phyloP scores from a whole-genome alignment of 2,329 filamentous ascomycete species.

The Helotiales sp. region DNA sequence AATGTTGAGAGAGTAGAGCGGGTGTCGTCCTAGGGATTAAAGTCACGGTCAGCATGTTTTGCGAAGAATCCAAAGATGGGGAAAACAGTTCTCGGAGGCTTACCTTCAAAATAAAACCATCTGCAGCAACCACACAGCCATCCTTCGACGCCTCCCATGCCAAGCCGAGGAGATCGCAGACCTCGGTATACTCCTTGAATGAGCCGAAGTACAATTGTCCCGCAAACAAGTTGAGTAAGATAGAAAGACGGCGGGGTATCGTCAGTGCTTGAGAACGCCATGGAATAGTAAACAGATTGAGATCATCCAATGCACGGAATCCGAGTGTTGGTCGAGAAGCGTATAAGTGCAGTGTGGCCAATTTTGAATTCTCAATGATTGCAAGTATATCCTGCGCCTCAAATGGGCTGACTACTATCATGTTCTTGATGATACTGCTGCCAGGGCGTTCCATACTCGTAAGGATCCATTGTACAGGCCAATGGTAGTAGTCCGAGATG shows the following conservation, averaged over 20 bases:
- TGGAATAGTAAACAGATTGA: constrained; percentile 46
- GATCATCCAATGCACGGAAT: constrained; percentile 43
- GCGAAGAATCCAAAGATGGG: too few species aligned
- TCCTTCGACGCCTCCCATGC: constrained; percentile 28
- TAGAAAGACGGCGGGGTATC: constrained; percentile 24
- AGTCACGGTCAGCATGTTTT: too few species aligned
- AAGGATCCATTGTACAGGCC: constrained; percentile 56
- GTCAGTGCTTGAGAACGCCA: constrained; percentile 11
- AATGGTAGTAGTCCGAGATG: constrained; percentile 47
- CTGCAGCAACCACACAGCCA: constrained; percentile 25
- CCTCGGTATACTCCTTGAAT: constrained; percentile 51
- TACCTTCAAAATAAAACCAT: constrained; percentile 38
- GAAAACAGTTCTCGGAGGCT: not conserved
- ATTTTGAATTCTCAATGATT: constrained; percentile 36
- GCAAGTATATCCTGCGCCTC: constrained; percentile 57
- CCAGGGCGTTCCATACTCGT: constrained; percentile 30
- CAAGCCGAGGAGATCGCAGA: constrained; percentile 51
- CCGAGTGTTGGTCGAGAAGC: constrained; percentile 44
- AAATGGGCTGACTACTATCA: constrained; percentile 56
- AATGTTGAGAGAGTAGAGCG: constrained; percentile 26
- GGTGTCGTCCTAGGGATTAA: constrained; percentile 1
- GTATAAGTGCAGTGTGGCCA: constrained; percentile 52
- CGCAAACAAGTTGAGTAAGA: constrained; percentile 64
- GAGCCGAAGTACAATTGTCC: constrained; percentile 64
- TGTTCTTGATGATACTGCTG: not conserved